These are phyloP conservation scores for Scutellaria galericulata DNA, from an alignment of 257 asterid species.

Conservation along the genomic window DNA sequence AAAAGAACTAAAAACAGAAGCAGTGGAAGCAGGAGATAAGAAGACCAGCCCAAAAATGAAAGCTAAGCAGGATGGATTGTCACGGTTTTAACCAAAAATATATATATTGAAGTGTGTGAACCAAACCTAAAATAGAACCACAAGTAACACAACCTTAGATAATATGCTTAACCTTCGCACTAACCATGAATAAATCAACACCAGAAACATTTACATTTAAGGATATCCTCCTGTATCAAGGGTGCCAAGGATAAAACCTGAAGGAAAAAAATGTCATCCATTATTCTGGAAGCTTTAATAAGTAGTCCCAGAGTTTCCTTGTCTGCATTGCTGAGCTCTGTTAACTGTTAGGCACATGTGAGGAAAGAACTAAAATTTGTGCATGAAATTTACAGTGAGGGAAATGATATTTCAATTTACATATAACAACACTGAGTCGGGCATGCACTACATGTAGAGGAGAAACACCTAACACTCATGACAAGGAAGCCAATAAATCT, in stretches of 20 bases:
- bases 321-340: conserved; percentile 74
- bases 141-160: not conserved
- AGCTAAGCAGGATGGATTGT: conserved; percentile 24
- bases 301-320: conserved; percentile 66
- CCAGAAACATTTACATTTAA: conserved; percentile 4
- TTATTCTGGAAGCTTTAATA: conserved; percentile 75
- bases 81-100: conserved; percentile 11
- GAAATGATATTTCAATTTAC: conserved; percentile 14
- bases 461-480: not conserved
- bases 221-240: conserved; percentile 14
- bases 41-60: not conserved
- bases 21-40: conserved; percentile 20
- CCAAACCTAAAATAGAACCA: conserved; percentile 1
- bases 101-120: not conserved
- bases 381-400: conserved; percentile 15
- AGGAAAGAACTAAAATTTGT: not conserved
- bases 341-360: conserved; percentile 53
- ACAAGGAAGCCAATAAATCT: not conserved
- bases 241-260: conserved; percentile 59
- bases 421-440: conserved; percentile 32
- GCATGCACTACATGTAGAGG: not conserved
- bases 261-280: conserved; percentile 74
- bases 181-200: conserved; percentile 16
- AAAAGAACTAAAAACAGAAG: conserved; percentile 9
- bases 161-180: not conserved